A percentile compares a stretch with the other conserved stretches of the same genome.
Conservation (phyloP, 441 rosid species). For the Jatropha podagrica region DNA sequence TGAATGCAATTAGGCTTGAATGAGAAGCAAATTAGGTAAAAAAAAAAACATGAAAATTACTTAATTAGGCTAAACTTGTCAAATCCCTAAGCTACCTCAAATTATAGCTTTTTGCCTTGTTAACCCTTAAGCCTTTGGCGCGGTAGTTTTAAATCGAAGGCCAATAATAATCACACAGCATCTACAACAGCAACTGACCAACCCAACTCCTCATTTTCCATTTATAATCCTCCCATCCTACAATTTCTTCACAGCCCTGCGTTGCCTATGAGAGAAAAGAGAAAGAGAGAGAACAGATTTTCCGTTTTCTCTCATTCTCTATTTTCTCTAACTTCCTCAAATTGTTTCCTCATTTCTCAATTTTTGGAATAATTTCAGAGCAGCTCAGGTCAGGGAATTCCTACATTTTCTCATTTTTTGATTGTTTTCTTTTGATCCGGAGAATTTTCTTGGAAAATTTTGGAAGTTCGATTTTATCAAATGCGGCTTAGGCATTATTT, state of each 20-base stretch:
- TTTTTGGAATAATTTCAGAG: not conserved
- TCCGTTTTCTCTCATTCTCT: conserved; percentile 1
- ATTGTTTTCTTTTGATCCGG: not conserved
- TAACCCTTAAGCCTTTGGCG: conserved; percentile 17
- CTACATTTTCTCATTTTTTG: not conserved
- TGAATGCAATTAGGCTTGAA: conserved; percentile 11
- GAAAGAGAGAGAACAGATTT: not conserved
- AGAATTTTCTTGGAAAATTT: not conserved
- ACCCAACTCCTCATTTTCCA: not conserved
- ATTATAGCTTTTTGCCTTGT: not conserved
- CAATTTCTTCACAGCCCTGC: too few species aligned
- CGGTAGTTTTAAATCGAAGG: conserved; percentile 45
- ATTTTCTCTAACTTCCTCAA: not conserved
- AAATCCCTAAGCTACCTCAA: too few species aligned
- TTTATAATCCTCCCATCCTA: not conserved
- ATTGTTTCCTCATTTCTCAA: not conserved
- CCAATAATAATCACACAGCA: conserved; percentile 20
- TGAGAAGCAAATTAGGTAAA: conserved; percentile 25
- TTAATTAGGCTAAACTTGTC: not conserved
- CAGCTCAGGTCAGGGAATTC: not conserved
- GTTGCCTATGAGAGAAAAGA: not conserved
- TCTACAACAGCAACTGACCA: conserved; percentile 23
- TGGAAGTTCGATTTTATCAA: not conserved
- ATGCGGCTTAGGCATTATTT: not conserved
- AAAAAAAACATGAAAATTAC: not conserved